Conservation (phyloP, 805 yeast genomes). For the Myxozyma neglecta region DNA sequence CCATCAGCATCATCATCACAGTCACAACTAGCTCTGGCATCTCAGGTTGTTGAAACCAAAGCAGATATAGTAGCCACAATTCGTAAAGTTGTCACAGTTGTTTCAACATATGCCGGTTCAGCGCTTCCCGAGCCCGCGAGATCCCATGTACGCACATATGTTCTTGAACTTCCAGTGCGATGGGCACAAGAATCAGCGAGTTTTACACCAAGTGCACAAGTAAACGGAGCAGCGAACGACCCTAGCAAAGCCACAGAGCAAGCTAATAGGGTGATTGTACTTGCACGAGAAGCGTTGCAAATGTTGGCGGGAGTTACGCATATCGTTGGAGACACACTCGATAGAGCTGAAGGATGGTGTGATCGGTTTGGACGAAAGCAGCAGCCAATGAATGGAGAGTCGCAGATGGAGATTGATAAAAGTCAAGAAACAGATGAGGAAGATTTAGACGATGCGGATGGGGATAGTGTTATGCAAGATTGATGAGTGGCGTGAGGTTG, state of each 20-base stretch:
- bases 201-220: not conserved
- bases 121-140: conserved; percentile 78
- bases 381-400: not conserved
- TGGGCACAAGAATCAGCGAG: conserved; percentile 52
- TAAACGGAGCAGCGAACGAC: not conserved
- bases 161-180: conserved; percentile 70
- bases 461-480: conserved; percentile 19
- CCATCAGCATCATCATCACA: conserved; percentile 9
- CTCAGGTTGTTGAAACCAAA: conserved; percentile 48
- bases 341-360: conserved; percentile 82
- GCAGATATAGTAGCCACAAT: conserved; percentile 86
- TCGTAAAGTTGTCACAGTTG: conserved; percentile 79
- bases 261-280: conserved; percentile 70
- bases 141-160: conserved; percentile 72
- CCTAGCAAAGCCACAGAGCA: conserved; percentile 30
- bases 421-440: not conserved
- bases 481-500: not conserved
- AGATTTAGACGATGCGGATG: not conserved
- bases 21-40: conserved; percentile 27
- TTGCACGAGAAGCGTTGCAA: conserved; percentile 87
- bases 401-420: not conserved
- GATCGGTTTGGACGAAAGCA: conserved; percentile 38
- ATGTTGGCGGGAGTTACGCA: conserved; percentile 80
- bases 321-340: conserved; percentile 81
- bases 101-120: conserved; percentile 79